phyloP scores from a whole-genome alignment of 768 basidiomycete genomes.

The Hygrocybe punicea region DNA sequence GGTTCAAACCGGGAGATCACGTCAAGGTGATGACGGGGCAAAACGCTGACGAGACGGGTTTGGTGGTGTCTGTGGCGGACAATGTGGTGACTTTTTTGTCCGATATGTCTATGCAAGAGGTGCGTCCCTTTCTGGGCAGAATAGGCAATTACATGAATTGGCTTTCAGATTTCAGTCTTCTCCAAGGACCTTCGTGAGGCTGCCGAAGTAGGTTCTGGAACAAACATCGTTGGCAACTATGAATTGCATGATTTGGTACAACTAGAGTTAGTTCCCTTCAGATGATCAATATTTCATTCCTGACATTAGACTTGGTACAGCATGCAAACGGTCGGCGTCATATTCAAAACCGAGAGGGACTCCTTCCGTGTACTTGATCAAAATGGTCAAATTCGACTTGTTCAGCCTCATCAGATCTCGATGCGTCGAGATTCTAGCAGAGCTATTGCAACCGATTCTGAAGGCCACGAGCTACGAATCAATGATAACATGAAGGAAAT shows the following conservation, averaged over 20 bases:
- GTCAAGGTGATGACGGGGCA: conserved; percentile 97
- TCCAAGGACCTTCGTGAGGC: conserved; percentile 96
- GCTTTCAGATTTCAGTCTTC: conserved; percentile 84
- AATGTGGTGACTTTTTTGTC: conserved; percentile 93
- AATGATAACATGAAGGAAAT: conserved; percentile 93
- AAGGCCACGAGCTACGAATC: conserved; percentile 79
- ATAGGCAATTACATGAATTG: neutral
- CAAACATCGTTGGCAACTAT: conserved; percentile 87
- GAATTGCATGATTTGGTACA: conserved; percentile 96
- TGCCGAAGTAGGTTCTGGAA: conserved; percentile 91
- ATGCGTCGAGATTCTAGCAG: conserved; percentile 79
- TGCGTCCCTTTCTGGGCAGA: conserved; percentile 27
- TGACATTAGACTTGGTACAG: conserved; percentile 39
- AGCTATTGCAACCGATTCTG: conserved; percentile 85
- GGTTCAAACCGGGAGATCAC: conserved; percentile 96
- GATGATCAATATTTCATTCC: neutral
- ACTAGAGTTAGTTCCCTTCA: conserved; percentile 68
- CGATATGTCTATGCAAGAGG: conserved; percentile 97
- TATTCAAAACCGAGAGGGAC: conserved; percentile 95
- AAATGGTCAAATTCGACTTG: conserved; percentile 80
- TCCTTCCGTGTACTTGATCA: conserved; percentile 96
- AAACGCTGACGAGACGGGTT: conserved; percentile 91
- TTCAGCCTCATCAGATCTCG: conserved; percentile 92
- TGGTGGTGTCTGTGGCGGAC: conserved; percentile 87
- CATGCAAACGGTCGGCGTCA: conserved; percentile 90